Evolutionary conservation across 2,329 filamentous ascomycete genomes (phyloP), one percentile per base, ranked within the genome.

Genomic region (Cryphonectria naterciae): DNA sequence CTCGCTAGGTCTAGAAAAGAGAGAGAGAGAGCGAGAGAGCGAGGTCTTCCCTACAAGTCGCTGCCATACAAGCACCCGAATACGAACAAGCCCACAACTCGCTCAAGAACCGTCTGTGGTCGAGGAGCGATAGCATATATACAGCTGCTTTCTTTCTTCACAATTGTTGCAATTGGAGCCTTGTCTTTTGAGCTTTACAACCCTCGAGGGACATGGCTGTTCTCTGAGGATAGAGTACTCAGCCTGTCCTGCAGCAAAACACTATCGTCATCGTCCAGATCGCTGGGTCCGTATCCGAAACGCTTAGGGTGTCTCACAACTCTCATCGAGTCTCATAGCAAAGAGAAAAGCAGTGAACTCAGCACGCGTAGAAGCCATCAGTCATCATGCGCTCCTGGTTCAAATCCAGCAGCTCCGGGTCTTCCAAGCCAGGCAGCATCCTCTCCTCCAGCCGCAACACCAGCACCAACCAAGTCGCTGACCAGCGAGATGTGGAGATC

Each of bases 401-500:
- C 49, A 73, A 68, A 35, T 67, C 56, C 56, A 54, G 60, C 25
- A 63, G 54, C 41, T 41, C 63, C 37, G 65, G 66, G 19, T 25
- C 68, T 28, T 66, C 70, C n/a, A 70, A 67, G 52, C 35, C 66
- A 28, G 61, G 61, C 58, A 68, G 58, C 43, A 64, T 68, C 15
- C 52, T 68, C 37, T 58, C 70, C 15, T 65, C 70, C 43, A 73
- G 37, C 61, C 64, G 52, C 11, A 64, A 68, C 58, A 66, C 64
- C 52, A 72, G 70, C 68, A 68, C 70, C 70, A 73, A 49, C 35
- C 70, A 67, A 11, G 65, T 66, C 28, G 68, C 70, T 35, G 70
- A 73, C 49, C 56, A 74, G 6, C 70, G 68, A 4, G 78, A 81
- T 46, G 77, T 79, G 17, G 86, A 89, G 77, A 82, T 85, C 73